These are phyloP conservation scores for Pestalotiopsis sp. DNA, from an alignment of 2,329 filamentous ascomycete genomes.

Conservation along the genomic window DNA sequence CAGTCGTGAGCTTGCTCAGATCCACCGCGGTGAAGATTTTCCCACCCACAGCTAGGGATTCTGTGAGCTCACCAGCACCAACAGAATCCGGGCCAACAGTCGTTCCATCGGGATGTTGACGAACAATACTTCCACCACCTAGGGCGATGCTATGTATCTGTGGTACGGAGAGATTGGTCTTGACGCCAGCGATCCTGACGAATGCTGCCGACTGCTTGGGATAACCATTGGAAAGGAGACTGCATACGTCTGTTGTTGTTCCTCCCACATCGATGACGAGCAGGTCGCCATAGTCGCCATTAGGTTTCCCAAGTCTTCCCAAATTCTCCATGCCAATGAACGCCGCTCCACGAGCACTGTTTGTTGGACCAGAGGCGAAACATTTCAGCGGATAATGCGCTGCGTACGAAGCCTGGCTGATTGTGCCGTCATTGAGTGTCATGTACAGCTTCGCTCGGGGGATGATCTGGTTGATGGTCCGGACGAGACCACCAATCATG, in stretches of 20 bases:
- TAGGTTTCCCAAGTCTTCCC: neutral
- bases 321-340: constrained; percentile 47
- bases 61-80: constrained; percentile 53
- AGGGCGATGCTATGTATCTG: constrained; percentile 61
- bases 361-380: constrained; percentile 64
- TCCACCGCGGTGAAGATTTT: constrained; percentile 60
- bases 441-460: constrained; percentile 58
- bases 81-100: constrained; percentile 63
- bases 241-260: constrained; percentile 64
- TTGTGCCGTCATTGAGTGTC: constrained; percentile 64
- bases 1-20: constrained; percentile 31
- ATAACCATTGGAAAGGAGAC: constrained; percentile 61
- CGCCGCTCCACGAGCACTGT: constrained; percentile 63
- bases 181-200: constrained; percentile 61
- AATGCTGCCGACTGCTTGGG: constrained; percentile 64
- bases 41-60: constrained; percentile 58
- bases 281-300: constrained; percentile 34
- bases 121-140: constrained; percentile 57
- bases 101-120: constrained; percentile 34
- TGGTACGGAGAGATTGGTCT: constrained; percentile 60
- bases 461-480: constrained; percentile 48
- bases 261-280: constrained; percentile 69
- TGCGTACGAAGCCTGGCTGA: constrained; percentile 54
- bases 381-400: constrained; percentile 59
- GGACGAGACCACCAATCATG: constrained; percentile 57